Conservation (phyloP, 192 early-diverging fungal species). For the Coemansia sp. region DNA sequence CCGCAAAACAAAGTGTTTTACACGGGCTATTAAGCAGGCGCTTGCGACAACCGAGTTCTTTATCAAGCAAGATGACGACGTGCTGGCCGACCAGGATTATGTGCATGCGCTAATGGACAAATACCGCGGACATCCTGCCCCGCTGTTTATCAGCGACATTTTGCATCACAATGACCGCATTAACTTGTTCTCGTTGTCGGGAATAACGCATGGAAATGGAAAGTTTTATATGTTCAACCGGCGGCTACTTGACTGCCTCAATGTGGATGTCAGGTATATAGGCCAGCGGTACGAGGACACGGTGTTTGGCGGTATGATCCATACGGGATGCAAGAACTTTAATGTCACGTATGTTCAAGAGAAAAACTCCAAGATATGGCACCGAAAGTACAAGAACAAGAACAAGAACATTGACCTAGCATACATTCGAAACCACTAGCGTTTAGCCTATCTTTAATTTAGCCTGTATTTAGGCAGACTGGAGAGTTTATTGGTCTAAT, state of each 20-base stretch:
- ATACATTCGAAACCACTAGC: slow-evolving; percentile 1
- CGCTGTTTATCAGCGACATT: slow-evolving; percentile 34
- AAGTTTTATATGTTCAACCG: slow-evolving; percentile 51
- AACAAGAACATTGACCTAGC: slow-evolving; percentile 29
- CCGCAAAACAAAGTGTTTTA: slow-evolving; percentile 35
- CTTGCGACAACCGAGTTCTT: slow-evolving; percentile 26
- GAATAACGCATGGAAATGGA: slow-evolving; percentile 31
- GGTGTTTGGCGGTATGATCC: slow-evolving; percentile 35
- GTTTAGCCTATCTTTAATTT: not conserved
- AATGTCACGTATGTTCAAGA: slow-evolving; percentile 21
- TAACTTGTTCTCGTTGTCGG: slow-evolving; percentile 11
- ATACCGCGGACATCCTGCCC: slow-evolving; percentile 4
- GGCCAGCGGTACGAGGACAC: slow-evolving; percentile 28
- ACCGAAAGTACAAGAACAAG: slow-evolving; percentile 19
- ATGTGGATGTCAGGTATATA: slow-evolving; percentile 12
- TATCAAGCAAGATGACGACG: slow-evolving; percentile 39
- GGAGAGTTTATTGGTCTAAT: too few species aligned
- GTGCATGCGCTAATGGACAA: slow-evolving; percentile 14
- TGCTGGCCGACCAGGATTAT: slow-evolving; percentile 21
- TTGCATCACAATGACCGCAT: slow-evolving; percentile 12
- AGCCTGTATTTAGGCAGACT: too few species aligned
- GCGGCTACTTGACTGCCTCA: slow-evolving; percentile 23
- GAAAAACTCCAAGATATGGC: slow-evolving; percentile 30
- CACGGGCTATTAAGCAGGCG: slow-evolving; percentile 11
- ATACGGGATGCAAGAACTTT: slow-evolving; percentile 17